phyloP scores from a whole-genome alignment of 352 stramenopile genomes.

The Pythium biforme region DNA sequence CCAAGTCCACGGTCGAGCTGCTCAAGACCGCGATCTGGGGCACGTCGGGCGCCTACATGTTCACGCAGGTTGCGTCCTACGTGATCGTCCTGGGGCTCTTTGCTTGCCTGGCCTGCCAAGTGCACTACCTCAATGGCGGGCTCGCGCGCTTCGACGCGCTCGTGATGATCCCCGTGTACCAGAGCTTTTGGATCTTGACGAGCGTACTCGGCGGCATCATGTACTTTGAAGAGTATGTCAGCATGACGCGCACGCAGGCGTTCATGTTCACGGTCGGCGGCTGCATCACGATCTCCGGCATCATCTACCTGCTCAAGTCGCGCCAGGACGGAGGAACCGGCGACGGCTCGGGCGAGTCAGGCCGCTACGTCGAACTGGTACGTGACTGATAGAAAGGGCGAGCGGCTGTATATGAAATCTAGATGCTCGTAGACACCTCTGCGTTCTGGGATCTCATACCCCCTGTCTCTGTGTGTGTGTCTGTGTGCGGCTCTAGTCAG shows the following conservation, averaged over 20 bases:
- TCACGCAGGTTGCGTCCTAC: slow-evolving; percentile 77
- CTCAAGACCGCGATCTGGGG: slow-evolving; percentile 90
- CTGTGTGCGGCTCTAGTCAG: slow-evolving; percentile 36
- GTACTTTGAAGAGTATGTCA: slow-evolving; percentile 92
- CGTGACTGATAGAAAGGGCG: slow-evolving; percentile 9
- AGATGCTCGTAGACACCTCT: slow-evolving; percentile 1
- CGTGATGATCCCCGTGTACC: slow-evolving; percentile 88
- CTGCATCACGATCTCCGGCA: slow-evolving; percentile 73
- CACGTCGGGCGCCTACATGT: slow-evolving; percentile 69
- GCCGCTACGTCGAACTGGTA: slow-evolving; percentile 73
- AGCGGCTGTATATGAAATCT: slow-evolving; percentile 8
- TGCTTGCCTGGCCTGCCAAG: slow-evolving; percentile 72
- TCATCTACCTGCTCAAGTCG: slow-evolving; percentile 72
- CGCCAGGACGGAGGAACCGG: slow-evolving; percentile 30
- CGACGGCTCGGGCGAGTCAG: slow-evolving; percentile 27
- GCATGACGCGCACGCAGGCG: slow-evolving; percentile 74
- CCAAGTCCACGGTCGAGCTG: slow-evolving; percentile 88
- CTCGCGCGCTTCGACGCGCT: slow-evolving; percentile 88
- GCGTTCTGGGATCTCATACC: background rate
- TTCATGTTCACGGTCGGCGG: slow-evolving; percentile 80
- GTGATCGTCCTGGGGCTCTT: slow-evolving; percentile 69
- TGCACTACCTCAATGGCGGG: slow-evolving; percentile 89
- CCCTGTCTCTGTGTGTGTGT: slow-evolving; percentile 7
- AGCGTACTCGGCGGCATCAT: slow-evolving; percentile 90
- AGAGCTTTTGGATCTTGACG: slow-evolving; percentile 90